phyloP scores from a whole-genome alignment of 2,329 filamentous ascomycete species.

The Coniochaeta sp. region DNA sequence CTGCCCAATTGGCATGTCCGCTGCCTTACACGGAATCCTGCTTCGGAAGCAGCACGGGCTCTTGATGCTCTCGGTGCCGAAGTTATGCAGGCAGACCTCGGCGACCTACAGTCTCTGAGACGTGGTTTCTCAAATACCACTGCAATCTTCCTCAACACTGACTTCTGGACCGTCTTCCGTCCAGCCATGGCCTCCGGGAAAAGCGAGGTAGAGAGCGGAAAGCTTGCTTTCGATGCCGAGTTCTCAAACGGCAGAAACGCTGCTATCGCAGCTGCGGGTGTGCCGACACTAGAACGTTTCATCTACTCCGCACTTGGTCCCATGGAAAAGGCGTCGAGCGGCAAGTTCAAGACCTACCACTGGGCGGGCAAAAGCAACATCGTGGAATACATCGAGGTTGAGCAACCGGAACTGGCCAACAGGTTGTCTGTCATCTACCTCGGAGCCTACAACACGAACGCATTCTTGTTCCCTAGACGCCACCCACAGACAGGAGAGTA shows the following conservation, averaged over 20 bases:
- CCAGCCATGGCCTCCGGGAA: not conserved
- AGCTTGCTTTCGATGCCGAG: constrained; percentile 12
- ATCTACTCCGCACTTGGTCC: constrained; percentile 15
- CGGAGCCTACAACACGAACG: constrained; percentile 22
- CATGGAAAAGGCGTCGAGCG: constrained; percentile 10
- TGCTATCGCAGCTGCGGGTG: constrained; percentile 14
- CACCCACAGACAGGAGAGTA: constrained; percentile 21
- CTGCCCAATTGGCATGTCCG: constrained; percentile 10
- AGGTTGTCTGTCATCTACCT: constrained; percentile 23
- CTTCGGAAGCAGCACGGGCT: constrained; percentile 5
- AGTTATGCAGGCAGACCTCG: constrained; percentile 16
- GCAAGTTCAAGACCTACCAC: constrained; percentile 19
- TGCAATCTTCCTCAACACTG: constrained; percentile 18
- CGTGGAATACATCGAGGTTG: constrained; percentile 18
- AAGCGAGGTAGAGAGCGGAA: not conserved
- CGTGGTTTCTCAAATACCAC: constrained; percentile 13
- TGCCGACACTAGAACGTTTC: constrained; percentile 20
- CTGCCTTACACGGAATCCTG: constrained; percentile 7
- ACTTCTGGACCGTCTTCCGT: constrained; percentile 12
- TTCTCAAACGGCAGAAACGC: constrained; percentile 18
- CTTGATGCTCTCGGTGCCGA: constrained; percentile 14
- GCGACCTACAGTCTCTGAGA: constrained; percentile 11
- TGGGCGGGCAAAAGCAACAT: constrained; percentile 21
- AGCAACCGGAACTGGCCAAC: constrained; percentile 16
- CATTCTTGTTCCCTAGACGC: constrained; percentile 19